Evolutionary conservation across 768 basidiomycete genomes (phyloP), one percentile per base, ranked within the genome.

Genomic region (Phaeotremella fagi): DNA sequence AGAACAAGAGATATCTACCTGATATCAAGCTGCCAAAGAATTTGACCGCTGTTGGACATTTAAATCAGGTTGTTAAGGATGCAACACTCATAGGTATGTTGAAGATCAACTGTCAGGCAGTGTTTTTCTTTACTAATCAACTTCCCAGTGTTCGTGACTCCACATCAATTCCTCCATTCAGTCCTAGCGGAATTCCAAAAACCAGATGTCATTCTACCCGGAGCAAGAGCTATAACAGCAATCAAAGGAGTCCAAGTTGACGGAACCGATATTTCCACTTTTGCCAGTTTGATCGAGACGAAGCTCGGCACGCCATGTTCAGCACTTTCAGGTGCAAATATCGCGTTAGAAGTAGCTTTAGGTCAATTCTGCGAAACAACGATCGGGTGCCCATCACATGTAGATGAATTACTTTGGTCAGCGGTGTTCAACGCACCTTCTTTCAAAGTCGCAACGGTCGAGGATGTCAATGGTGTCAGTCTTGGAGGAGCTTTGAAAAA

Each of bases 211-310:
- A 57, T 73, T 14, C 54, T 61, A 7, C 66, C 66, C 26, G 71
- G 70, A 15, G 75, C 75, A 22, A 58, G 73, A 36, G 77, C 72
- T 25, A 73, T 78, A 60, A 76, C 77, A 7, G 73, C 77, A 45
- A 76, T 78, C 69, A 79, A 79, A 70, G 78, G 78, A 48, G 77
- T 79, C 42, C 76, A 78, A 48, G 77, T 79, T 44, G 68, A 77
- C 48, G 72, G 68, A 1, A 67, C 66, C 55, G 64, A 76, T 46
- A 79, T 79, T 55, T 62, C 68, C 45, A 77, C 78, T 53, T 78
- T 78, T 60, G 71, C 77, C 24, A 74, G 75, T 44, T 60, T 78
- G 15, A 78, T 79, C 59, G 69, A 75, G 45, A 66, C 61, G 26
- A 63, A 72, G 49, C 66, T 79, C n/a, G 71, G 64, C 27, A 73